Conservation (phyloP, 345 rosid genomes). For the Salix caprea region DNA sequence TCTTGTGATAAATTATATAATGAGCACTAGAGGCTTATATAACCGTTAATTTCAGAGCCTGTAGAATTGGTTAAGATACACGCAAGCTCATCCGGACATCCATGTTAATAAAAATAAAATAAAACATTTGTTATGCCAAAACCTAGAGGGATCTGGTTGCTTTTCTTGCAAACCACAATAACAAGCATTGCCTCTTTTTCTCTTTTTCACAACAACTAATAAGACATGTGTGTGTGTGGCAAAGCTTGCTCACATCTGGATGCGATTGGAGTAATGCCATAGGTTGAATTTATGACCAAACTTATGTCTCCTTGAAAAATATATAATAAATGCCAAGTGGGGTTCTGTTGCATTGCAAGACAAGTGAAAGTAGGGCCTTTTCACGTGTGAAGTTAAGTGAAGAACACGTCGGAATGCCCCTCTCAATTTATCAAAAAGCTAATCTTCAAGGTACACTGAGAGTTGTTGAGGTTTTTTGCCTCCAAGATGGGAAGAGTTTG, state of each 20-base stretch:
- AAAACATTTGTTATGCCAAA: not conserved
- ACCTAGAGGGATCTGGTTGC: not conserved
- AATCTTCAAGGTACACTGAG: conserved; percentile 6
- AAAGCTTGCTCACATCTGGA: not conserved
- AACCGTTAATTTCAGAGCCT: rapidly evolving
- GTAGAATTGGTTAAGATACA: rapidly evolving
- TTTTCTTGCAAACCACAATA: not conserved
- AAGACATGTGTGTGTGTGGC: not conserved
- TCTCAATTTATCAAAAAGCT: conserved; percentile 14
- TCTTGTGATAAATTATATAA: no score
- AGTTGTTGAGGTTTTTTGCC: conserved; percentile 31
- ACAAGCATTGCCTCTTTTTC: not conserved
- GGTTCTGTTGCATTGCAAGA: conserved; percentile 20
- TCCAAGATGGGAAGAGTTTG: conserved; percentile 32
- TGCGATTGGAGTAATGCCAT: not conserved
- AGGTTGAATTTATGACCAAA: not conserved
- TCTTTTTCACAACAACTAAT: not conserved
- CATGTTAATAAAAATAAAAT: no score
- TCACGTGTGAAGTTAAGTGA: conserved; percentile 21
- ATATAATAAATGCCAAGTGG: conserved; percentile 18
- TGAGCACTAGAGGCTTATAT: rapidly evolving
- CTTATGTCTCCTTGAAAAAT: not conserved
- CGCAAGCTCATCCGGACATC: rapidly evolving
- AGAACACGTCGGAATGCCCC: not conserved
- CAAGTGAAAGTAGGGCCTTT: conserved; percentile 23